These are phyloP conservation scores for Dendrobium catenatum DNA, from an alignment of 106 monocot genomes.

Conservation along the genomic window DNA sequence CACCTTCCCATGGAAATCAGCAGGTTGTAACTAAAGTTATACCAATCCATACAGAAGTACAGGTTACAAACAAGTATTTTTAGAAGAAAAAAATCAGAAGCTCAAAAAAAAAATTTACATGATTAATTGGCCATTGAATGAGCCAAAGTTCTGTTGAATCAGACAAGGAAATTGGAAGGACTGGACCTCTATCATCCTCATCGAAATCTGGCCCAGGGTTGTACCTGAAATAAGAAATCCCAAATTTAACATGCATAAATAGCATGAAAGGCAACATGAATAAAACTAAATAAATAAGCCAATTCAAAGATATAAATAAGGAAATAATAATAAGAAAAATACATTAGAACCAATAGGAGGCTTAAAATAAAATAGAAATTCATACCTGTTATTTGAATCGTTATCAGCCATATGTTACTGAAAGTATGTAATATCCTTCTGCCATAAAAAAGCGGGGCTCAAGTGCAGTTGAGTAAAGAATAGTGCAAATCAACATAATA, in stretches of 20 bases:
- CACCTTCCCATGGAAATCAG: slow-evolving; percentile 52
- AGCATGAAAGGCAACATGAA: not conserved
- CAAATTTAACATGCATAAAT: not conserved
- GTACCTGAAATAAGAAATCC: slow-evolving; percentile 21
- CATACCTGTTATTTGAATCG: slow-evolving; percentile 1
- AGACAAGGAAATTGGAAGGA: slow-evolving; percentile 25
- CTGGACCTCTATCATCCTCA: slow-evolving; percentile 26
- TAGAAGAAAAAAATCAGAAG: slow-evolving; percentile 1
- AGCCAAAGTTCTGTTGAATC: slow-evolving; percentile 69
- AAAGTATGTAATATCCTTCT: not conserved
- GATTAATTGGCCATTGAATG: slow-evolving; percentile 56
- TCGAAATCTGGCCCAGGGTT: slow-evolving; percentile 25
- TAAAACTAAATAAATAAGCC: not conserved
- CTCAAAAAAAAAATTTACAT: slow-evolving; percentile 11
- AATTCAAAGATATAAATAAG: not conserved
- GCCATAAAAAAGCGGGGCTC: not conserved
- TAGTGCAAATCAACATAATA: not conserved
- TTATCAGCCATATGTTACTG: slow-evolving; percentile 5
- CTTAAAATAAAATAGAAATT: not conserved
- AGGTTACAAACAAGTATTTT: not conserved
- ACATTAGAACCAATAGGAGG: not conserved
- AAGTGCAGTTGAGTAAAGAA: not conserved
- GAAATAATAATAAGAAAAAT: not conserved
- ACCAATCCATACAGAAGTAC: not conserved
- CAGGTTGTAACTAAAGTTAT: slow-evolving; percentile 27